Evolutionary conservation across 2,329 filamentous ascomycete genomes (phyloP).

Genomic region (Alternaria atra): DNA sequence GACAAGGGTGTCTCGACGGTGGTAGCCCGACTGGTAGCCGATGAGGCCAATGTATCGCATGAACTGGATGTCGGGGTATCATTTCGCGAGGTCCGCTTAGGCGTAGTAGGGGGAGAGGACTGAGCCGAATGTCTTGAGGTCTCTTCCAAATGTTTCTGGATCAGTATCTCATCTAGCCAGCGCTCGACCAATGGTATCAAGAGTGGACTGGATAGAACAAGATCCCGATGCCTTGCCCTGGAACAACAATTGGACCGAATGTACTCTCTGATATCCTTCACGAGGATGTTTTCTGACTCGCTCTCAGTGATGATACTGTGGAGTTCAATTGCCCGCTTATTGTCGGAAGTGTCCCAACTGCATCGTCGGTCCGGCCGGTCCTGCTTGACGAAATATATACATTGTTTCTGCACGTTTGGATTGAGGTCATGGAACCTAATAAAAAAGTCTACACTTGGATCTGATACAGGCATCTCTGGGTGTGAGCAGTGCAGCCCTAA

Average conservation of each 20-base stretch:
- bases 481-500: neutral
- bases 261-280: neutral
- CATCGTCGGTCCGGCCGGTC: neutral
- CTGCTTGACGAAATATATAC: neutral
- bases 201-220: neutral
- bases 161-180: neutral
- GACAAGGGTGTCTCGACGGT: neutral
- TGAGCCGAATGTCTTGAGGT: accelerated
- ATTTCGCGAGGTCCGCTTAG: accelerated
- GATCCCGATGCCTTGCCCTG: neutral
- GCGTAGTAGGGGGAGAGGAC: neutral
- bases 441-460: neutral
- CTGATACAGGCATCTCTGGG: neutral
- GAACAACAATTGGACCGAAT: neutral
- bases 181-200: neutral
- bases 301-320: neutral
- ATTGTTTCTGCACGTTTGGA: neutral
- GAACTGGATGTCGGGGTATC: neutral
- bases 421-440: neutral
- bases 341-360: neutral
- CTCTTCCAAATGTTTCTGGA: no score
- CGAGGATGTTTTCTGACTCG: neutral
- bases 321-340: neutral
- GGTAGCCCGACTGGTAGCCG: neutral
- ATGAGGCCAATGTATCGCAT: neutral